Base-by-base conservation (phyloP, 805 yeast species). In the Metschnikowia santaceciliae region DNA sequence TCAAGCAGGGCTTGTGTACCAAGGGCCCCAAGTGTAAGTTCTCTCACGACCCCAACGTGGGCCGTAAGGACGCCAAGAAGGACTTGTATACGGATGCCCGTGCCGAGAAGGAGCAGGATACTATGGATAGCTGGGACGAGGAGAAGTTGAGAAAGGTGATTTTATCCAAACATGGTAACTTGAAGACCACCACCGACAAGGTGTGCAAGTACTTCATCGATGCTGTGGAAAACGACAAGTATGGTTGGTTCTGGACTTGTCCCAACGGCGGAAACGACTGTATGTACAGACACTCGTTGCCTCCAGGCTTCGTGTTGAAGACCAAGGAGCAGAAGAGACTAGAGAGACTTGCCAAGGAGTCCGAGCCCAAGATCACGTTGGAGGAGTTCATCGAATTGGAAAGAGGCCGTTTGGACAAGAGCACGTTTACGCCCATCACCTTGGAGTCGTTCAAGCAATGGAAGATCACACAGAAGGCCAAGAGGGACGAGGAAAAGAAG, bases 241-340 rank as follows among this genome's bases (percentile, higher is more conserved):
- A 94, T 67, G 99, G 99, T 64, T 94, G 99, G 99, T 91, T 94
- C 71, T 94, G 99, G 99, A 78, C 80, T 19, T 94, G 99, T 75
- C 99, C 99, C 26, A 89, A 89, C 60, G 91, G 92, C 38, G 97
- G 96, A 58, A 82, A 86, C 54, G 86, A 82, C 54, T 94, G 99
- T 81, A 92, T 86, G 76, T 94, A 94, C 75, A 84, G 82, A 70
- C 99, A 94, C 70, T 87, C 97, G 7, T 77, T 94, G 64, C 99
- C 99, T 38, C 91, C 95, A 43, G 99, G 99, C 0, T 95, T 90
- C 70, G 95, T 89, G 52, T 80, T 94, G 72, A 94, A 94, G 78
- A 95, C 99, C 35, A 92, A 91, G 71, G 99, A 94, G 67, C 97
- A 94, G 69, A 86, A 88, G 78, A 80, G 90, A 64, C 72, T 89